Percentiles rank a stretch among this genome's conserved stretches.
Evolutionary conservation across 1,284 basidiomycete genomes (phyloP).

Genomic region (Cutaneotrichosporon sp.): DNA sequence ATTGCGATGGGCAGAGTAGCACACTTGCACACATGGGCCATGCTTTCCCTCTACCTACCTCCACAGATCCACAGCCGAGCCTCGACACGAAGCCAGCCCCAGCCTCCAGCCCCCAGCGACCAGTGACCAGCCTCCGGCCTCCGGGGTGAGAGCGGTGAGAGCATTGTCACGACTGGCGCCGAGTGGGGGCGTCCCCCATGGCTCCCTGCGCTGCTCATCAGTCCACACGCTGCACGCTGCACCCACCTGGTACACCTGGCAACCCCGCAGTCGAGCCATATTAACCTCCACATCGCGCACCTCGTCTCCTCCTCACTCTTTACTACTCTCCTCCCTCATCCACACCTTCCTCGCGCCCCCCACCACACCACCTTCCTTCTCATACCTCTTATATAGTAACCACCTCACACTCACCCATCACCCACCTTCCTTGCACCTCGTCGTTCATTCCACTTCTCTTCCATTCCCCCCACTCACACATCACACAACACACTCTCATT

Average conservation of each 20-base stretch:
- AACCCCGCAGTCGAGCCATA: not conserved
- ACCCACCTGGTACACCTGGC: not conserved
- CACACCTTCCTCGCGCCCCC: not conserved
- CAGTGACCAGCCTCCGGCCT: not conserved
- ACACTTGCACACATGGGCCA: too few species aligned
- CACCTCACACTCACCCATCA: too few species aligned
- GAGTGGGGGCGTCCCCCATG: not conserved
- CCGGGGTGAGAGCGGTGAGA: not conserved
- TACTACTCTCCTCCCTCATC: not conserved
- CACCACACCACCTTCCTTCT: too few species aligned
- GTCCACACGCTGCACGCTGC: not conserved
- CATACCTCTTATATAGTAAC: too few species aligned
- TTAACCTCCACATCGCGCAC: too few species aligned
- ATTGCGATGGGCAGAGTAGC: not conserved
- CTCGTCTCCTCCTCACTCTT: too few species aligned
- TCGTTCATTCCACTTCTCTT: not conserved
- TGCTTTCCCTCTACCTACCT: too few species aligned
- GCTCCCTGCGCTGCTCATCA: too few species aligned
- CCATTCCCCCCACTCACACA: not conserved
- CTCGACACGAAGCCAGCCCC: too few species aligned
- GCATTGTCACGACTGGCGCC: not conserved
- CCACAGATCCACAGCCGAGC: too few species aligned
- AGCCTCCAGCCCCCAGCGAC: too few species aligned
- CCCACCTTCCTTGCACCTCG: not conserved
- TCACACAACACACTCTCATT: not conserved